Conservation (phyloP, 805 yeast species). For the Saccharomycopsis javanensis region DNA sequence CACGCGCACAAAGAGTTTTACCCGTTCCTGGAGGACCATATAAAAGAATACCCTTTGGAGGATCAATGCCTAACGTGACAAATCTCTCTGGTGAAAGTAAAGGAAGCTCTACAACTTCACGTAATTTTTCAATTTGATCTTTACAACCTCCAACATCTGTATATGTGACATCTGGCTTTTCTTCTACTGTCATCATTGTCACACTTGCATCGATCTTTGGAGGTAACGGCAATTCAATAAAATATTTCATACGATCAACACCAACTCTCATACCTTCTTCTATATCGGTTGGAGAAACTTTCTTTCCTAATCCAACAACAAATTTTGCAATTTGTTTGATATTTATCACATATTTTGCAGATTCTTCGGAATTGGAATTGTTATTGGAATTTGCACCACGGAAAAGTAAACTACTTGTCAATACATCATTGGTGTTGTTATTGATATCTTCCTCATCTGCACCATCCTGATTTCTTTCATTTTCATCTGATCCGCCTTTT, state of each 20-base stretch:
- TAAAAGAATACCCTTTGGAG: constrained; percentile 93
- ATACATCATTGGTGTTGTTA: constrained; percentile 19
- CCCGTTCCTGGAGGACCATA: constrained; percentile 99
- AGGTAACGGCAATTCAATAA: constrained; percentile 93
- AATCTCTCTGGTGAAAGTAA: constrained; percentile 92
- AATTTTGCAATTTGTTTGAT: constrained; percentile 97
- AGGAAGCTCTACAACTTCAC: constrained; percentile 95
- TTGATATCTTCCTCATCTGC: constrained; percentile 20
- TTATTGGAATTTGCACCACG: background rate
- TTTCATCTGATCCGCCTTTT: constrained; percentile 35
- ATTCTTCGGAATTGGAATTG: constrained; percentile 32
- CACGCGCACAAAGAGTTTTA: constrained; percentile 95
- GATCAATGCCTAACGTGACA: constrained; percentile 94
- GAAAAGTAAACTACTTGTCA: background rate
- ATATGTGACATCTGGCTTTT: constrained; percentile 97
- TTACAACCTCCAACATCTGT: constrained; percentile 98
- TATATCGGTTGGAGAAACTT: constrained; percentile 96
- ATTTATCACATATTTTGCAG: constrained; percentile 88
- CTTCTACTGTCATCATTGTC: constrained; percentile 99
- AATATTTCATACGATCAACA: constrained; percentile 94
- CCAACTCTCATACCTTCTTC: constrained; percentile 99
- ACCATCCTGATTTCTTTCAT: constrained; percentile 23
- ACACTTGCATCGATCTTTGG: constrained; percentile 97
- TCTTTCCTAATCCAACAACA: constrained; percentile 92
- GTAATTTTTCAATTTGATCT: constrained; percentile 91